Conservation (phyloP, 2,329 filamentous ascomycete species). For the Akanthomyces uredinophilus region DNA sequence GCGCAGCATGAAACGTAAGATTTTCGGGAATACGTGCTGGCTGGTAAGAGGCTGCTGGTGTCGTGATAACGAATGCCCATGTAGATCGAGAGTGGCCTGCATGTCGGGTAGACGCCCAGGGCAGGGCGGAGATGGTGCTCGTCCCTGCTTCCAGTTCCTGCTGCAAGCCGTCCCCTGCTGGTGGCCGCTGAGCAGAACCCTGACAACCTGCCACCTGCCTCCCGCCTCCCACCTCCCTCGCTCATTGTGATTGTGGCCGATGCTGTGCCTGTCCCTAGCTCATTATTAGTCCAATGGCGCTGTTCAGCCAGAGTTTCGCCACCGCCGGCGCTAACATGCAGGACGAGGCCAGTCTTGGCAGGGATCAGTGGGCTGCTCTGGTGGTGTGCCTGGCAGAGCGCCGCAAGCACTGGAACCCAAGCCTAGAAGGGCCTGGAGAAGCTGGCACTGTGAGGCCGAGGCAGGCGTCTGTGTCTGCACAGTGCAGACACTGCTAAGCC, state of each 20-base stretch:
- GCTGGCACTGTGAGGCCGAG: too few relatives aligned
- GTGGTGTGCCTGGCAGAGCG: neutral
- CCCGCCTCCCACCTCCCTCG: too few relatives aligned
- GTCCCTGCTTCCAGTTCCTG: neutral
- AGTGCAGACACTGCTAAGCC: neutral
- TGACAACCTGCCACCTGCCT: too few relatives aligned
- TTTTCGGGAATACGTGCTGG: neutral
- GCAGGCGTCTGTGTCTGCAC: neutral
- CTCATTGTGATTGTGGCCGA: neutral
- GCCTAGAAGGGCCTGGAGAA: too few relatives aligned
- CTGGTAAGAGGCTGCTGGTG: neutral
- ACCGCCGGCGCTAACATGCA: neutral
- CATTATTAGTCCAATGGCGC: neutral
- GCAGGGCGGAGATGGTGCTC: neutral
- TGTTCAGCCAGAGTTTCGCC: slow-evolving; percentile 5
- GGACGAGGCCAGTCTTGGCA: neutral
- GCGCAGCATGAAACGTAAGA: neutral
- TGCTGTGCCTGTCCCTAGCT: neutral
- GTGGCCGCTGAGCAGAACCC: too few relatives aligned
- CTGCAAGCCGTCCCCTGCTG: too few relatives aligned
- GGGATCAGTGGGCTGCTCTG: neutral
- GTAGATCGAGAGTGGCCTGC: neutral
- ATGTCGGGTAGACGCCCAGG: neutral
- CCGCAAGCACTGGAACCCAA: neutral
- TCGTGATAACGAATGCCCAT: neutral